Percentiles rank a stretch among this genome's conserved stretches.
Evolutionary conservation across 2,329 filamentous ascomycete species (phyloP).

Genomic region (Aureobasidium sp.): DNA sequence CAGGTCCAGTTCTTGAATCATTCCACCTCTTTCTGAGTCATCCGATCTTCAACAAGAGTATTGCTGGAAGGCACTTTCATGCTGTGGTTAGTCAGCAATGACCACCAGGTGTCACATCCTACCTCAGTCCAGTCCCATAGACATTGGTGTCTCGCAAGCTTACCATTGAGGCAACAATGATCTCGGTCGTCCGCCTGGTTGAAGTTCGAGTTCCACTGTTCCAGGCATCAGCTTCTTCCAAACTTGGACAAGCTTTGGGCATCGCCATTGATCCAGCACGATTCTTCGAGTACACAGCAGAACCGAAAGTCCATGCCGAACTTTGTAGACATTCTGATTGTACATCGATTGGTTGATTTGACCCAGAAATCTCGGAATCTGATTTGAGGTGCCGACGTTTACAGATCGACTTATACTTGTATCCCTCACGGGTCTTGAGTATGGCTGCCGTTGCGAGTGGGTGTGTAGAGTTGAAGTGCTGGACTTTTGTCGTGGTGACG

Average conservation of each 20-base stretch:
- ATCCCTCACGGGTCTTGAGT: too few species aligned
- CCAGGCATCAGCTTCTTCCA: neutral
- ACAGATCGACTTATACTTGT: too few species aligned
- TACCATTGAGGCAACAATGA: neutral
- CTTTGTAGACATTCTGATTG: too few species aligned
- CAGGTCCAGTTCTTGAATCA: neutral
- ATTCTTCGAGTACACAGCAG: too few species aligned
- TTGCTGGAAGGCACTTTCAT: neutral
- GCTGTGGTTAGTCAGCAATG: too few species aligned
- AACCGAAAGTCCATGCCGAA: too few species aligned
- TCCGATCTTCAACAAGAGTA: neutral
- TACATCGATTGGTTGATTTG: too few species aligned
- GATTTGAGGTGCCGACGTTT: too few species aligned
- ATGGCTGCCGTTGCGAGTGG: neutral
- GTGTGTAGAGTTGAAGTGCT: neutral
- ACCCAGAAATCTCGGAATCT: too few species aligned
- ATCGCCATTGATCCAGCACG: neutral
- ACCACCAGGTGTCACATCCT: neutral
- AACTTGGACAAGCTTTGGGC: too few species aligned
- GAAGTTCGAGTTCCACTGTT: neutral
- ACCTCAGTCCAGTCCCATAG: neutral
- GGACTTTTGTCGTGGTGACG: neutral
- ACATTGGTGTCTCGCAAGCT: neutral
- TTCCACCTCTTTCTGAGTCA: neutral
- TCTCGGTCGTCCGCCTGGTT: too few species aligned